Evolutionary conservation across 2,329 filamentous ascomycete species (phyloP), one percentile per base, ranked within the genome.

Genomic region (Epichloe coenophiala): DNA sequence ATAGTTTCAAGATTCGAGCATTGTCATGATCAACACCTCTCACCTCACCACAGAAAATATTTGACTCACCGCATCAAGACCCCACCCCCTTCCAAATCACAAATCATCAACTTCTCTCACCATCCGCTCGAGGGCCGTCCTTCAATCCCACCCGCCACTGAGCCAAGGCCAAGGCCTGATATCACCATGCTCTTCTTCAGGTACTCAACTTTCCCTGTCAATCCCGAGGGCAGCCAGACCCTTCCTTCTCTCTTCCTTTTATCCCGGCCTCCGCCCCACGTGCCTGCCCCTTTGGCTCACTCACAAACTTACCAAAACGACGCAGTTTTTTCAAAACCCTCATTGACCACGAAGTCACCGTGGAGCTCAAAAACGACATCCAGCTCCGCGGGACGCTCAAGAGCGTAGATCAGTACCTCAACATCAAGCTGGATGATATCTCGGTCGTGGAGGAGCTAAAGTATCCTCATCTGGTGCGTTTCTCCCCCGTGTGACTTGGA

Each of bases 341-440:
- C 63, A 94, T 96, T 67, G 93, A 96, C 74, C 86, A 93, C 60
- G 84, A 94, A 74, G 90, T 98, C 63, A 97, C 90, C 45, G 89
- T 98, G 65, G 93, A 98, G 75, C 86, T 98, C 68, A 98, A 98
- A 73, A 98, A 98, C 69, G 93, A 98, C 71, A 95, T 98, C 60
- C 89, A 90, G 65, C 94, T 98, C 67, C 87, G 88, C 61, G 93
- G 93, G 58, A 94, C 84, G 37, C 77, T 98, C 58, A 98, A 97
- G 76, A 94, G 87, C 64, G 91, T 98, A 58, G 93, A 98, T 67
- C 93, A 97, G 73, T 98, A 95, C 71, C 81, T 98, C 64, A 98
- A 98, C 72, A 96, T 98, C 72, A 97, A 97, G 75, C 81, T 98
- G 47, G 93, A 98, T 64, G 88, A 96, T 63, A 94, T 97, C 54